These are phyloP conservation scores for Melaleuca quinquenervia DNA, from an alignment of 345 rosid genomes.

Conservation along the genomic window DNA sequence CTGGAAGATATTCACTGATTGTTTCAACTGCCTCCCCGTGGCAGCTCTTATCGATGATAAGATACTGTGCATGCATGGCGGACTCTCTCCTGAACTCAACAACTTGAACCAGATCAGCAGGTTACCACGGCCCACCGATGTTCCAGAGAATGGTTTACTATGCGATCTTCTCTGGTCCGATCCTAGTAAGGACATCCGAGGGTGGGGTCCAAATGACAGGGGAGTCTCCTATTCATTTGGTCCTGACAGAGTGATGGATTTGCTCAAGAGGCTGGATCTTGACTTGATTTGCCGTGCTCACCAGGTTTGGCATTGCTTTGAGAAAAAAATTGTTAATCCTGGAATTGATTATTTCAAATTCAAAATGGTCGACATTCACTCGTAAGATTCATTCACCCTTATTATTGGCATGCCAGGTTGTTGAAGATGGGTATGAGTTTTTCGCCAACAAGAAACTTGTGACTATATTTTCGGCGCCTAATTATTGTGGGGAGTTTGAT, in stretches of 20 bases:
- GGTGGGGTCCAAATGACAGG: slow-evolving; percentile 73
- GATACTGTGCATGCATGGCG: slow-evolving; percentile 91
- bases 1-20: slow-evolving; percentile 72
- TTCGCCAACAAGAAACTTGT: slow-evolving; percentile 63
- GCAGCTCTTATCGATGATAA: slow-evolving; percentile 77
- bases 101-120: slow-evolving; percentile 56
- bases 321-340: not conserved
- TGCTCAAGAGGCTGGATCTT: slow-evolving; percentile 58
- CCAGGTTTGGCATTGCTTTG: slow-evolving; percentile 36
- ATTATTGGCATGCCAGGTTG: slow-evolving; percentile 37
- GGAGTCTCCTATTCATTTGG: slow-evolving; percentile 85
- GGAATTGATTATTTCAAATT: not conserved
- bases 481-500: slow-evolving; percentile 79
- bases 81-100: slow-evolving; percentile 69
- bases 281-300: slow-evolving; percentile 85
- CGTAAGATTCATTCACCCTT: not conserved
- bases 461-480: slow-evolving; percentile 83
- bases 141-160: slow-evolving; percentile 77
- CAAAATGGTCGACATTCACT: not conserved
- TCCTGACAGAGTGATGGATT: slow-evolving; percentile 44
- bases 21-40: slow-evolving; percentile 82
- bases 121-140: slow-evolving; percentile 64
- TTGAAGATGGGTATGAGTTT: slow-evolving; percentile 88
- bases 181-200: slow-evolving; percentile 48
- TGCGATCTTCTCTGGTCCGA: slow-evolving; percentile 96